Percentiles rank a stretch among this genome's conserved stretches.
Evolutionary conservation across 768 basidiomycete species (phyloP).

Genomic region (Russula sp.): DNA sequence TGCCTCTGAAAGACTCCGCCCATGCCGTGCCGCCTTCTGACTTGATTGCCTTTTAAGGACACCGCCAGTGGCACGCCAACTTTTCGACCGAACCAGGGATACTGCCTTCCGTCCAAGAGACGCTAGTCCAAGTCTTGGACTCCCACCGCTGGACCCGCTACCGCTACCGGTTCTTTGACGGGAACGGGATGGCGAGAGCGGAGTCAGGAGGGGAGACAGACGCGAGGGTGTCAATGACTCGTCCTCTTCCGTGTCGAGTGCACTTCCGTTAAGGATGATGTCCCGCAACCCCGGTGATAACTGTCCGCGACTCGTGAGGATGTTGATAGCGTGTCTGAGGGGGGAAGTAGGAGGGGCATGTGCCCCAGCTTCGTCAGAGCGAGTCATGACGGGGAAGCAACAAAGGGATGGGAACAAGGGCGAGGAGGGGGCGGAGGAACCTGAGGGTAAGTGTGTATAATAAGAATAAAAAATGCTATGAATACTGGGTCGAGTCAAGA

Average conservation of each 20-base stretch:
- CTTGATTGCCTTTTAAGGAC: constrained; percentile 17
- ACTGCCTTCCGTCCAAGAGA: constrained; percentile 4
- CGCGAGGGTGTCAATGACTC: constrained; percentile 7
- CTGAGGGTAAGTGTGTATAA: neutral
- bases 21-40: neutral
- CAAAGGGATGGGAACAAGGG: neutral
- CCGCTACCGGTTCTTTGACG: neutral
- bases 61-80: constrained; percentile 4
- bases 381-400: neutral
- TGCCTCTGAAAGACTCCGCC: constrained; percentile 16
- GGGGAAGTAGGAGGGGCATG: constrained; percentile 3
- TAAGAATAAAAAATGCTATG: neutral
- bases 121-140: constrained; percentile 6
- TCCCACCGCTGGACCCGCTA: neutral
- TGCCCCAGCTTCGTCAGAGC: neutral
- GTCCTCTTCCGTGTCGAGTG: constrained; percentile 9
- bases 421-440: too few species aligned
- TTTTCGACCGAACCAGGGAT: constrained; percentile 14
- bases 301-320: constrained; percentile 23
- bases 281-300: constrained; percentile 13
- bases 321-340: constrained; percentile 23
- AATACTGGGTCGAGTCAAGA: constrained; percentile 6
- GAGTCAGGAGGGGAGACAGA: neutral
- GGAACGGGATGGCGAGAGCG: neutral
- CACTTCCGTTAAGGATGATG: constrained; percentile 1